Evolutionary conservation across 768 basidiomycete genomes (phyloP), one percentile per base, ranked within the genome.

Genomic region (Boletus insuetus): DNA sequence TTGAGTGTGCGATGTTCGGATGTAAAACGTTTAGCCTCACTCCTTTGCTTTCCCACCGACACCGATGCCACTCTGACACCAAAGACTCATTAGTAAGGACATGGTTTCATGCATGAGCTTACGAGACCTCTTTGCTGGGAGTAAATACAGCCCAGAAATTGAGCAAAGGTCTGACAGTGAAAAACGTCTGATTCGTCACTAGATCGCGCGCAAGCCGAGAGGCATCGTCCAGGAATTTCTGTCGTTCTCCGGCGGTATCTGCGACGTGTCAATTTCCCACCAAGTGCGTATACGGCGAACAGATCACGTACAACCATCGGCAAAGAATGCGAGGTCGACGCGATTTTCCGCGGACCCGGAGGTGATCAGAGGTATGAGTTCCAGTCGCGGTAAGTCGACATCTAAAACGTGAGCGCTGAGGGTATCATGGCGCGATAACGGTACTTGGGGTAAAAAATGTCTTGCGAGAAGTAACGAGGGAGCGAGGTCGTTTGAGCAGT

Each of bases 131-230:
- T 56, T 78, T 78, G 66, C 89, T 91, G 1, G 89, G 83, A 19
- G 85, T 75, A 59, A 89, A 91, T 0, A 86, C 86, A 6, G 85
- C 89, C 87, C 87, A 92, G 59, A 91, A 89, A 64, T 91, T 91
- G 59, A 91, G 71, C 44, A 91, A 72, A 3, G 88, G 87, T 60
- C 80, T 81, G 19, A 92, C 88, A 0, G 87, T 84, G 57, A 85
- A 78, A 67, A 90, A 91, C 0, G 89, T 90, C 59, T 88, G 85
- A 63, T 89, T 89, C 29, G 77, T 70, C 3, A 89, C 84, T 34
- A 91, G 75, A 64, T 89, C 89, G 43, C 78, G 65, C 0, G 86
- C 89, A 11, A 91, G 80, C 29, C 85, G 78, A 48, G 68, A 67
- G 3, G 87, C 86, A 60, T 91, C 89, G 37, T 75, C 67, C 41